Evolutionary conservation across 768 basidiomycete genomes (phyloP), one percentile per base, ranked within the genome.

Genomic region (Obba rivulosa): DNA sequence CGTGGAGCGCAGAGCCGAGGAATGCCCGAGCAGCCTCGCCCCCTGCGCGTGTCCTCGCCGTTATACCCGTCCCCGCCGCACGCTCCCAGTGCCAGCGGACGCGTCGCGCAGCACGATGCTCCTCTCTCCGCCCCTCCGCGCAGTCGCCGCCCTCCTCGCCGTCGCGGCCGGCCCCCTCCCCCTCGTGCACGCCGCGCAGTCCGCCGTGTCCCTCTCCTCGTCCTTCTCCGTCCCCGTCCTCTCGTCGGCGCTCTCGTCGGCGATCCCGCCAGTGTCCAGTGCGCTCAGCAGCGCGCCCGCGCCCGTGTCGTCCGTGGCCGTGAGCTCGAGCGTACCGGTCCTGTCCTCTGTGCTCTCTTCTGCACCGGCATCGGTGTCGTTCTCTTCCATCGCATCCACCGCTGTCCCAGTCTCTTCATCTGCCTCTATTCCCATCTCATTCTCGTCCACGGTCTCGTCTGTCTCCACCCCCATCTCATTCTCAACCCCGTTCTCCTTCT

Each of bases 81-180:
- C 28, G 28, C 28, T 13, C 7, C 13, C 28, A n/a, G n/a, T n/a
- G 5, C 28, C 13, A 31, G 28, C 28, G 13, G 28, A 13, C 28
- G 28, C 28, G 28, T 31, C 28, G 28, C 13, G 28, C 28, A 31
- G 13, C 28, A 31, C 28, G 13, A 31, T 43, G 23, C 41, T 24
- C 22, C 46, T 48, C 38, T 40, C 24, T 5, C 21, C 37, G 10
- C 23, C 50, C 40, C 51, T 57, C 43, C 28, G 50, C 22, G 51
- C 50, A 36, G 22, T 57, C 38, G 49, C 45, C 39, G 51, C 53
- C 22, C 56, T 57, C 53, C 55, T 55, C 49, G 14, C 45, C 44
- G 49, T 54, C 49, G 50, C 48, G 28, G 45, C 25, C 45, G 34
- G 14, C 46, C 8, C 38, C 43, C 55, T 52, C 45, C 39, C 51